Conservation (phyloP, 169 alveolate genomes). For the Blepharisma undulans region DNA sequence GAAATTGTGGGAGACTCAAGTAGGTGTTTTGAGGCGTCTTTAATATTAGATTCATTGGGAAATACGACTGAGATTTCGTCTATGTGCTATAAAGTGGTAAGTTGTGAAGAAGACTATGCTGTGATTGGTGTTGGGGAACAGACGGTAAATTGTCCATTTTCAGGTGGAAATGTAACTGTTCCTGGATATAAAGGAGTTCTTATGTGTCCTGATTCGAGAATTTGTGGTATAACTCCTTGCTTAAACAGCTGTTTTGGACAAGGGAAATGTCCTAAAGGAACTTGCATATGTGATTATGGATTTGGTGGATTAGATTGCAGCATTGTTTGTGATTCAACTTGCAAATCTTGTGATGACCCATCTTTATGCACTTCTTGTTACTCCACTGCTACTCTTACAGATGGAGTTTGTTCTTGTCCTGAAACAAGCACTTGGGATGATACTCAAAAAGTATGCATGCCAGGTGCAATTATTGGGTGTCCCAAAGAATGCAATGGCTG, state of each 20-base stretch:
- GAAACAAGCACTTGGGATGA: not conserved
- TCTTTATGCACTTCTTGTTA: not conserved
- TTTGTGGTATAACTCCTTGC: constrained; percentile 25
- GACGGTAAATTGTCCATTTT: constrained; percentile 21
- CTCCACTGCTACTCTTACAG: not conserved
- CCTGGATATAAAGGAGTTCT: constrained; percentile 32
- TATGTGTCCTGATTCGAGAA: constrained; percentile 28
- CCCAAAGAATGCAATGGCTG: not conserved
- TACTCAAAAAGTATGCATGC: not conserved
- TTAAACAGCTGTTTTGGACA: not conserved
- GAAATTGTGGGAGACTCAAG: not conserved
- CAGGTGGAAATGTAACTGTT: constrained; percentile 20
- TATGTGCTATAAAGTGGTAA: constrained; percentile 33
- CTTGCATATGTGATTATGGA: constrained; percentile 25
- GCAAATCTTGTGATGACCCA: not conserved
- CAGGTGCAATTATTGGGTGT: not conserved
- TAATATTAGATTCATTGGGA: not conserved
- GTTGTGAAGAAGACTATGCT: not conserved
- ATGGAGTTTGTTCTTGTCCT: not conserved
- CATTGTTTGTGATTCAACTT: not conserved
- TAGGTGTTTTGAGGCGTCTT: constrained; percentile 14
- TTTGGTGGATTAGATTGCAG: constrained; percentile 27
- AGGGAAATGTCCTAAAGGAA: constrained; percentile 25
- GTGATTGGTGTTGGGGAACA: not conserved
- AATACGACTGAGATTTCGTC: not conserved